A percentile compares a stretch with the other conserved stretches of the same genome.
These are phyloP conservation scores for Dryas drummondii DNA, from an alignment of 306 rosid genomes.

Conservation along the genomic window DNA sequence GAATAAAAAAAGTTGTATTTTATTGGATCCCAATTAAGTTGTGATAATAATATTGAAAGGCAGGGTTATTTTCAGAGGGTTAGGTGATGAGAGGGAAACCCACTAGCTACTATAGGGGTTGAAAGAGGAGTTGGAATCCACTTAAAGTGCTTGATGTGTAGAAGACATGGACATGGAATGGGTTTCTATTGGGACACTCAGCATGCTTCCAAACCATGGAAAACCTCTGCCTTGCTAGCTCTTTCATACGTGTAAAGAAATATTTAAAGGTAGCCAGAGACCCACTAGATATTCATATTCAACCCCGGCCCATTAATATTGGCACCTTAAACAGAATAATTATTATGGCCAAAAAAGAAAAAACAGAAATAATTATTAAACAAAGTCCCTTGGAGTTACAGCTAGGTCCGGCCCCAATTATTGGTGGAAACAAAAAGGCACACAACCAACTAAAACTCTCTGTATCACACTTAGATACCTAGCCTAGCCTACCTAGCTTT, in stretches of 20 bases:
- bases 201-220: conserved; percentile 43
- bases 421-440: conserved; percentile 30
- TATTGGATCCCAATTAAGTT: conserved; percentile 8
- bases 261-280: not conserved
- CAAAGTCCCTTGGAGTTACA: conserved; percentile 11
- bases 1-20: conserved; percentile 44
- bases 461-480: not conserved
- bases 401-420: conserved; percentile 37
- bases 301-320: conserved; percentile 44
- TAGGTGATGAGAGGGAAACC: conserved; percentile 94
- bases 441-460: conserved; percentile 22
- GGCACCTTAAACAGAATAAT: conserved; percentile 29
- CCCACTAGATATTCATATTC: conserved; percentile 42
- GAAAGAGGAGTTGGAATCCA: conserved; percentile 98
- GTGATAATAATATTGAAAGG: conserved; percentile 12
- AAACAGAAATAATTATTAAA: conserved; percentile 16
- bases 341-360: too few species aligned
- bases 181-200: conserved; percentile 51
- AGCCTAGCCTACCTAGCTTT: not conserved
- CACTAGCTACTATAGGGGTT: conserved; percentile 54
- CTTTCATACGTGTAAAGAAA: conserved; percentile 61
- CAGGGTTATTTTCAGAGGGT: conserved; percentile 47
- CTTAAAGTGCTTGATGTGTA: conserved; percentile 66
- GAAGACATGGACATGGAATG: conserved; percentile 34
- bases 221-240: conserved; percentile 27